phyloP scores from a whole-genome alignment of 305 asterid genomes.

The Ilex paraguariensis region DNA sequence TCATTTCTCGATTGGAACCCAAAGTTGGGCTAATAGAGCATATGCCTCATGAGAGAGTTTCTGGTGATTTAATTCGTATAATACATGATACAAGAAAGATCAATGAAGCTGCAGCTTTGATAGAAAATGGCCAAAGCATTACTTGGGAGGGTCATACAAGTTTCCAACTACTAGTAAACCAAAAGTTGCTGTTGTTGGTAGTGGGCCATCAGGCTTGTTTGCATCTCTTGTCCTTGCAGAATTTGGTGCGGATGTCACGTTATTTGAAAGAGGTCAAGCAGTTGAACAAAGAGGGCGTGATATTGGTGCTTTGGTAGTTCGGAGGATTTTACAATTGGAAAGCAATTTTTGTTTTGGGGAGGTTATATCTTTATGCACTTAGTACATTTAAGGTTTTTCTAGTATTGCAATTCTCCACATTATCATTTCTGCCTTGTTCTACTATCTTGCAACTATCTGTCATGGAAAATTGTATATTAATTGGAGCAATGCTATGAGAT shows the following conservation, averaged over 20 bases:
- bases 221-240: slow-evolving; percentile 98
- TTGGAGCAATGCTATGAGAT: too few relatives aligned
- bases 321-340: slow-evolving; percentile 65
- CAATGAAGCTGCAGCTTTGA: slow-evolving; percentile 24
- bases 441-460: too few relatives aligned
- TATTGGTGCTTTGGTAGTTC: slow-evolving; percentile 94
- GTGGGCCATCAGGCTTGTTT: slow-evolving; percentile 97
- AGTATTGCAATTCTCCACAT: slow-evolving; percentile 23
- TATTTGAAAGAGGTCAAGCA: slow-evolving; percentile 91
- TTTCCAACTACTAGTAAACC: slow-evolving; percentile 42
- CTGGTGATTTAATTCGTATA: slow-evolving; percentile 56
- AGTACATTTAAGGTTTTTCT: slow-evolving; percentile 16
- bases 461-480: too few relatives aligned
- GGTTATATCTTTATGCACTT: slow-evolving; percentile 59
- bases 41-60: slow-evolving; percentile 32
- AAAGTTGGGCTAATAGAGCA: slow-evolving; percentile 71
- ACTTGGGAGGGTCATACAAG: slow-evolving; percentile 22
- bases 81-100: slow-evolving; percentile 31
- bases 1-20: slow-evolving; percentile 79
- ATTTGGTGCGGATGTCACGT: slow-evolving; percentile 89
- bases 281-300: slow-evolving; percentile 97
- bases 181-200: slow-evolving; percentile 82
- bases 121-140: slow-evolving; percentile 21
- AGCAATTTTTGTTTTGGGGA: slow-evolving; percentile 99
- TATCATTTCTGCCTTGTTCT: slow-evolving; percentile 13